Evolutionary conservation across 2,329 filamentous ascomycete species (phyloP).

Genomic region (Pseudogymnoascus sp.): DNA sequence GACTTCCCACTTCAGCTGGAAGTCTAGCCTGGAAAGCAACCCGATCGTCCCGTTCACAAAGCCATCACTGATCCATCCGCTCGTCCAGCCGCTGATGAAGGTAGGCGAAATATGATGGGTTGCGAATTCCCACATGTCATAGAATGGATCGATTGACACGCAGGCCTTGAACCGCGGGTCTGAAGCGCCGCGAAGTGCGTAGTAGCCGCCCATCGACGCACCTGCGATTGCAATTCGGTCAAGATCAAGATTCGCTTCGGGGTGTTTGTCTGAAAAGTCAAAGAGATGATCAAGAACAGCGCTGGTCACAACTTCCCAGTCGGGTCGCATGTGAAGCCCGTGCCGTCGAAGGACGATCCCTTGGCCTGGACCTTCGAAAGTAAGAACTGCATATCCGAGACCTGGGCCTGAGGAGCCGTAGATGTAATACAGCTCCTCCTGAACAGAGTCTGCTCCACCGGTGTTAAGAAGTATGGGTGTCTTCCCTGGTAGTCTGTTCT

Average conservation of each 20-base stretch:
- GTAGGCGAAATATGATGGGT: conserved; percentile 19
- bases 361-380: conserved; percentile 35
- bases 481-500: conserved; percentile 19
- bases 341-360: conserved; percentile 25
- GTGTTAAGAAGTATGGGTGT: conserved; percentile 22
- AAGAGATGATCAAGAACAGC: conserved; percentile 22
- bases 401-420: conserved; percentile 17
- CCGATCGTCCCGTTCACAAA: conserved; percentile 23
- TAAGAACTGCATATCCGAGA: conserved; percentile 31
- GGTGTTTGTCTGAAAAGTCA: conserved; percentile 10
- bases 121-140: conserved; percentile 30
- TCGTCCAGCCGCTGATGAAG: conserved; percentile 23
- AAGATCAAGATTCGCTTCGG: conserved; percentile 23
- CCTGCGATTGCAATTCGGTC: conserved; percentile 21
- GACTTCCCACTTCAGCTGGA: conserved; percentile 26
- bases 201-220: conserved; percentile 39
- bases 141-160: conserved; percentile 33
- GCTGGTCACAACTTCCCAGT: conserved; percentile 24
- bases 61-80: conserved; percentile 26
- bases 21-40: conserved; percentile 17
- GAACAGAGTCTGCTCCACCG: conserved; percentile 26
- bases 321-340: conserved; percentile 19
- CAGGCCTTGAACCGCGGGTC: conserved; percentile 39
- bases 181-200: conserved; percentile 35
- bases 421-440: conserved; percentile 30